Base-by-base conservation (phyloP, 1,284 basidiomycete species). In the Cystobasidium slooffiae region DNA sequence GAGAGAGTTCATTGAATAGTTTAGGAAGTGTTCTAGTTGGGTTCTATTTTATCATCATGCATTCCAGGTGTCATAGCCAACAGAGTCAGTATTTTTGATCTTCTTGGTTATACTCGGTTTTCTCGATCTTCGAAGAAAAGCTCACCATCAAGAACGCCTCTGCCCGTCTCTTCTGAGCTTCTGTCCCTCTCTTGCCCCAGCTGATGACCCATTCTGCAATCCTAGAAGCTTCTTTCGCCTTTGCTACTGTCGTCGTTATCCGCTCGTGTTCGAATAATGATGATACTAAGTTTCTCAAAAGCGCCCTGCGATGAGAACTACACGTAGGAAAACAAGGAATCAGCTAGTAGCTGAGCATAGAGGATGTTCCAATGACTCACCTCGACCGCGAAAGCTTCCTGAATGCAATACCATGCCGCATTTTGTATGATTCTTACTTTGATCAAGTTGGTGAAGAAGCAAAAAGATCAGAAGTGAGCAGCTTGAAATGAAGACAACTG, bases 181-280 rank as follows among this genome's bases (percentile, higher is more conserved):
- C 46, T 74, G 37, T 78, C 75, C 58, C 77, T 52, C 14, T 89
- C 85, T 96, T 97, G 76, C 92, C 93, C 78, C 93, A 84, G 0
- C 92, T 91, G 78, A 97, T 95, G 72, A 93, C 93, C 88, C 97
- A 97, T 82, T 99, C 97, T 52, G 94, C 94, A 69, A 97, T 84
- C 77, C 93, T 88, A 10, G 93, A 92, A 4, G 94, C 86, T 81
- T 97, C 94, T 82, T 92, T 91, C 1, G 97, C 97, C 83, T 99
- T 99, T 24, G 97, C 91, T 39, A 97, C 85, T 0, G 97, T 99
- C 6, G 97, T 99, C 82, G 91, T 91, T 82, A 99, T 96, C 81
- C 93, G 91, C 82, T 98, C 94, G 84, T 99, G 94, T 81, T 97
- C 89, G 75, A 99, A 88, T 61, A 99, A 87, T 16, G 94, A 95